Percentiles rank a stretch among this genome's conserved stretches.
Conservation (phyloP, 768 basidiomycete genomes). For the Xerocomus brunneocitrinus region DNA sequence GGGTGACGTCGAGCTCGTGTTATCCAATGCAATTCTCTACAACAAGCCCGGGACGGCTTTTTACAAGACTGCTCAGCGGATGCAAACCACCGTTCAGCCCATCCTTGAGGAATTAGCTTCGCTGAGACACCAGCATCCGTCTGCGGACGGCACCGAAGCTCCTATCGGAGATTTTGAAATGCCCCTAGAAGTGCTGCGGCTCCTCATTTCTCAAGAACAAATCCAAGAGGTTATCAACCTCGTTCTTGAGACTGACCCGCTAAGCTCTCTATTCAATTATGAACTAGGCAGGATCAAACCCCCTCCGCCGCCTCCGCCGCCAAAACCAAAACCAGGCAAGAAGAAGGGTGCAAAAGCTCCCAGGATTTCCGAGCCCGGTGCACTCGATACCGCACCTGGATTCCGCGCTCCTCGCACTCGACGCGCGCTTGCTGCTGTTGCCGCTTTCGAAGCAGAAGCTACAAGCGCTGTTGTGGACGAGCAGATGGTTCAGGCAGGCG, state of each 20-base stretch:
- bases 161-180: conserved; percentile 73
- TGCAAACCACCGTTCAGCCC: conserved; percentile 43
- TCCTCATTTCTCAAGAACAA: conserved; percentile 49
- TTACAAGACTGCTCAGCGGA: conserved; percentile 63
- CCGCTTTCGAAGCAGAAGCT: conserved; percentile 42
- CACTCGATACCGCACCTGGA: conserved; percentile 39
- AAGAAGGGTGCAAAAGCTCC: conserved; percentile 32
- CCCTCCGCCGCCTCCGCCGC: conserved; percentile 52
- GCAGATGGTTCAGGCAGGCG: conserved; percentile 2
- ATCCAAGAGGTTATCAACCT: conserved; percentile 53
- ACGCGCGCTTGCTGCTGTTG: conserved; percentile 37
- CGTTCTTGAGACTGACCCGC: conserved; percentile 51
- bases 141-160: conserved; percentile 3
- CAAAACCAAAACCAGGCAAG: conserved; percentile 39
- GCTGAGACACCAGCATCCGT: conserved; percentile 14
- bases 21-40: conserved; percentile 82
- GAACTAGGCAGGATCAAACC: conserved; percentile 62
- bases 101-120: conserved; percentile 30
- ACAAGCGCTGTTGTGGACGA: conserved; percentile 14
- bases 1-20: conserved; percentile 80
- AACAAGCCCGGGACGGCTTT: conserved; percentile 72
- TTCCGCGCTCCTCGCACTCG: conserved; percentile 50
- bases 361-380: conserved; percentile 18
- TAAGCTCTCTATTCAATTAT: conserved; percentile 64
- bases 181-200: conserved; percentile 49